Percentiles rank a stretch among this genome's conserved stretches.
phyloP scores from a whole-genome alignment of 345 rosid species.

The Hypericum perforatum region DNA sequence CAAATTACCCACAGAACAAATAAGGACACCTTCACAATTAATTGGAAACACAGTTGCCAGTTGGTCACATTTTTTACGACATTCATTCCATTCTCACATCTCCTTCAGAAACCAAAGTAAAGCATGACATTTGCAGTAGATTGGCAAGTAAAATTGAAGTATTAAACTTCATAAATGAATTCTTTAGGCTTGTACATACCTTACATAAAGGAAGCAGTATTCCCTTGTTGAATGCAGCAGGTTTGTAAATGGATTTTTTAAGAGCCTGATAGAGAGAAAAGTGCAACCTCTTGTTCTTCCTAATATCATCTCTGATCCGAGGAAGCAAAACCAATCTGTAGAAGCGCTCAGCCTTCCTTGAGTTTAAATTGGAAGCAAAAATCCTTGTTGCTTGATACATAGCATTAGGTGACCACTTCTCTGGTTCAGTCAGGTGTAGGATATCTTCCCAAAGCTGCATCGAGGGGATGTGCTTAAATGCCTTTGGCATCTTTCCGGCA shows the following conservation, averaged over 20 bases:
- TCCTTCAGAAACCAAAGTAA: no score
- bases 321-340: slow-evolving; percentile 79
- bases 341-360: slow-evolving; percentile 60
- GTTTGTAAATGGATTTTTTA: slow-evolving; percentile 71
- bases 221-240: slow-evolving; percentile 93
- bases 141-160: neutral
- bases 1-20: no score
- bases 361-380: slow-evolving; percentile 66
- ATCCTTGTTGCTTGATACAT: slow-evolving; percentile 86
- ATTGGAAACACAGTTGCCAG: no score
- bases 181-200: slow-evolving; percentile 32
- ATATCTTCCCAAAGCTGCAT: slow-evolving; percentile 81
- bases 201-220: slow-evolving; percentile 77
- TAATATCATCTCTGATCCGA: slow-evolving; percentile 79
- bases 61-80: no score
- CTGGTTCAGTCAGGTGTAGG: slow-evolving; percentile 78
- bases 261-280: slow-evolving; percentile 74
- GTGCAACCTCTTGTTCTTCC: slow-evolving; percentile 72
- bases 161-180: neutral
- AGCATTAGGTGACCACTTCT: slow-evolving; percentile 93
- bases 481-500: slow-evolving; percentile 80
- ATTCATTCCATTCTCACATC: no score
- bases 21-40: no score
- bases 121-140: neutral
- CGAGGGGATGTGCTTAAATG: slow-evolving; percentile 65